phyloP scores from a whole-genome alignment of 768 basidiomycete genomes.

The Erythrobasidium yunnanense region DNA sequence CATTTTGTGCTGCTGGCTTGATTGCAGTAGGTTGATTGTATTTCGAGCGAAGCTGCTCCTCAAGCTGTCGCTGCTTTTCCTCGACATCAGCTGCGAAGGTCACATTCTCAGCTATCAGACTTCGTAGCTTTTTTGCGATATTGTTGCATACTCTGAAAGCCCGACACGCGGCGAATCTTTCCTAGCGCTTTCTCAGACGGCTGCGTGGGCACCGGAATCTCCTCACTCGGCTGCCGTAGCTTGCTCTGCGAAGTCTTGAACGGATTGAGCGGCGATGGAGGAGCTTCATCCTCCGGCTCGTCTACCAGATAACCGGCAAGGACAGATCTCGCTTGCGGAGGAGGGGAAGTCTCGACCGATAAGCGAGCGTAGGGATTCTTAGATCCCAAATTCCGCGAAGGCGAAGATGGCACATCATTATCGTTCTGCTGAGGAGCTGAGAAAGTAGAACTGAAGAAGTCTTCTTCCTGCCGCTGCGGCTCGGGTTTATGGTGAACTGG shows the following conservation, averaged over 20 bases:
- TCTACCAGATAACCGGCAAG: slow-evolving; percentile 7
- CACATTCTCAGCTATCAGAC: not conserved
- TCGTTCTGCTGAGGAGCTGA: not conserved
- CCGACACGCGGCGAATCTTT: slow-evolving; percentile 15
- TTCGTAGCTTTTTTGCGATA: not conserved
- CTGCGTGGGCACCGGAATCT: not conserved
- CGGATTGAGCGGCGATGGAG: not conserved
- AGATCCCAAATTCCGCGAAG: no score
- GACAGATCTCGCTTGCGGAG: not conserved
- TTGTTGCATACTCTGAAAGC: not conserved
- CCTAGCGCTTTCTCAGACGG: slow-evolving; percentile 24
- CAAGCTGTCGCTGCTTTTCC: slow-evolving; percentile 11
- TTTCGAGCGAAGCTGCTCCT: slow-evolving; percentile 8
- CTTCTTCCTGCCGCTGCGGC: not conserved
- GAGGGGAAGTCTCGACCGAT: not conserved
- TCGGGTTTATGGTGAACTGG: not conserved
- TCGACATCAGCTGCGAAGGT: slow-evolving; percentile 10
- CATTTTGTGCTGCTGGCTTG: no score
- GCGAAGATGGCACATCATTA: no score
- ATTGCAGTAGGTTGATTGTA: not conserved
- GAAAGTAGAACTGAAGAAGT: not conserved
- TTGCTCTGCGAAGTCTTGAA: not conserved
- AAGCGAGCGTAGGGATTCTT: slow-evolving; percentile 11
- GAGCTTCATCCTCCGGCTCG: slow-evolving; percentile 2
- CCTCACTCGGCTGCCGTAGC: not conserved